A percentile compares a stretch with the other conserved stretches of the same genome.
phyloP scores from a whole-genome alignment of 2,329 filamentous ascomycete genomes.

The Exophiala calicioides region DNA sequence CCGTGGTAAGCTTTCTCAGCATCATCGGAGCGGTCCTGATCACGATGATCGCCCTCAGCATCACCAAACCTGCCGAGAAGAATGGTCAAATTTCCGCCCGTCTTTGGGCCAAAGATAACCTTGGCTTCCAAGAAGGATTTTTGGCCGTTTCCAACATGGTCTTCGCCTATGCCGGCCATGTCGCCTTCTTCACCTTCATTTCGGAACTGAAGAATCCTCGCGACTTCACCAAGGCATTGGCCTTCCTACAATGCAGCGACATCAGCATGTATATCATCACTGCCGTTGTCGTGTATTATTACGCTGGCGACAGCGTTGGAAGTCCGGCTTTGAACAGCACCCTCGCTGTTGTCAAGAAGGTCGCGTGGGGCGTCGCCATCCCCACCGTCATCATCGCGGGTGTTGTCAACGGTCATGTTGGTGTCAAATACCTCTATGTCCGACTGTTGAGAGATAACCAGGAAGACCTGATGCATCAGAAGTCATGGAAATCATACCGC shows the following conservation, averaged over 20 bases:
- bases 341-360: conserved; percentile 57
- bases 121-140: conserved; percentile 58
- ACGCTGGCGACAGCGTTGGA: conserved; percentile 60
- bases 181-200: conserved; percentile 68
- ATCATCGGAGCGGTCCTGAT: conserved; percentile 65
- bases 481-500: conserved; percentile 53
- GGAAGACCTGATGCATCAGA: conserved; percentile 57
- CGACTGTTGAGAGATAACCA: conserved; percentile 54
- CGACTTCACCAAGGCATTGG: conserved; percentile 65
- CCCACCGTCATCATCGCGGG: conserved; percentile 72
- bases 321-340: conserved; percentile 69
- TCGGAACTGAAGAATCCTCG: conserved; percentile 63
- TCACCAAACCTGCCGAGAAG: conserved; percentile 46
- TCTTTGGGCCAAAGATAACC: conserved; percentile 42
- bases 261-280: conserved; percentile 66
- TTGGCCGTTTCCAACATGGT: conserved; percentile 68
- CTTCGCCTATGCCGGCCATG: conserved; percentile 67
- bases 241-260: conserved; percentile 61
- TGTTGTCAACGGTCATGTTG: conserved; percentile 69
- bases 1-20: conserved; percentile 64
- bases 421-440: conserved; percentile 66
- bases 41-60: conserved; percentile 66
- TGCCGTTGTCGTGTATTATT: conserved; percentile 68
- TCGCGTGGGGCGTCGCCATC: conserved; percentile 68
- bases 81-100: conserved; percentile 72